Conservation (phyloP, 805 yeast species). For the Saturnispora hagleri region DNA sequence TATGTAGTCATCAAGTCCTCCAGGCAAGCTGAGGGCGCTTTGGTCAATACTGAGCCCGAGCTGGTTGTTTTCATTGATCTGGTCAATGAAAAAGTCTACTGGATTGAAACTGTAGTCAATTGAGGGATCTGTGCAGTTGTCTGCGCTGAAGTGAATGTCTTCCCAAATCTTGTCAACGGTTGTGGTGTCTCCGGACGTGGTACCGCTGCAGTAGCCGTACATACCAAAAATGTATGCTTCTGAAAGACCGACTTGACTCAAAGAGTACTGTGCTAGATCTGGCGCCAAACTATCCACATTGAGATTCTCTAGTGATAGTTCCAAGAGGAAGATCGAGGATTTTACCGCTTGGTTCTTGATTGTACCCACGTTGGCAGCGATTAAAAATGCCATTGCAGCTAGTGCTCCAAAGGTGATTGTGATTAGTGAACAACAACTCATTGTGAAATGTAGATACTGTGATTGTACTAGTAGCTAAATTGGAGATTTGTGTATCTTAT, state of each 20-base stretch:
- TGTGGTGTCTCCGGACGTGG: conserved; percentile 10
- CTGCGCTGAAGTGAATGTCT: conserved; percentile 27
- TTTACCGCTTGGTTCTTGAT: conserved; percentile 34
- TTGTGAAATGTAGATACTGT: not conserved
- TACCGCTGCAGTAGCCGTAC: conserved; percentile 57
- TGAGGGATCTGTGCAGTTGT: conserved; percentile 42
- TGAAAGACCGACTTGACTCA: conserved; percentile 30
- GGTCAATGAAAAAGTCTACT: conserved; percentile 19
- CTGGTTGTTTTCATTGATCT: conserved; percentile 8
- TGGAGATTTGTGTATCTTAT: not conserved
- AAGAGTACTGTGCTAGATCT: not conserved
- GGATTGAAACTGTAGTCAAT: conserved; percentile 53
- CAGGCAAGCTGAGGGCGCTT: conserved; percentile 42
- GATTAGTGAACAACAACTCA: conserved; percentile 6
- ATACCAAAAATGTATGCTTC: conserved; percentile 46
- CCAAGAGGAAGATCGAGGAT: conserved; percentile 38
- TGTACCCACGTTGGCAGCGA: conserved; percentile 47
- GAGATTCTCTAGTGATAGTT: conserved; percentile 33
- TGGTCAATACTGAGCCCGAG: conserved; percentile 8
- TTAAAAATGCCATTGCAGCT: conserved; percentile 37
- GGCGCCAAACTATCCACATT: conserved; percentile 12
- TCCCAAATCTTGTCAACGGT: conserved; percentile 8
- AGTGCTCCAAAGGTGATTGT: conserved; percentile 19
- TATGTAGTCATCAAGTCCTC: conserved; percentile 38
- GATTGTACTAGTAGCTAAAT: not conserved